These are phyloP conservation scores for Zalerion maritima DNA, from an alignment of 495 filamentous ascomycete species.

Conservation along the genomic window DNA sequence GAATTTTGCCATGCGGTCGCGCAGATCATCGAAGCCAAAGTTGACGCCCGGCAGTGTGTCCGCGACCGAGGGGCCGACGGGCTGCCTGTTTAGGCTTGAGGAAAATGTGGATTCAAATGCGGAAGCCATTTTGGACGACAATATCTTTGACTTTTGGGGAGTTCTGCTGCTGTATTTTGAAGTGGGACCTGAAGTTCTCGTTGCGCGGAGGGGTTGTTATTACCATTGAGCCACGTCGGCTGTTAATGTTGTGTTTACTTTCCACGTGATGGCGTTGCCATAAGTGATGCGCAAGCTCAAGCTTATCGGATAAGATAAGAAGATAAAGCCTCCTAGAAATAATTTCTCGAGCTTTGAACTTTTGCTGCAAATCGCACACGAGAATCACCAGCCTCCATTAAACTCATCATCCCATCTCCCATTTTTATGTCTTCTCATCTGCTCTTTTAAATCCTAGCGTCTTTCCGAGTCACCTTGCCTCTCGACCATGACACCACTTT, in stretches of 20 bases:
- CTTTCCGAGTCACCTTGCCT: too few species aligned
- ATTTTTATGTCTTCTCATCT: too few species aligned
- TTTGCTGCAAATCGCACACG: too few species aligned
- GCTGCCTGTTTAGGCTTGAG: conserved; percentile 54
- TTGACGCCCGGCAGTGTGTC: conserved; percentile 80
- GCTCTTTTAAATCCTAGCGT: too few species aligned
- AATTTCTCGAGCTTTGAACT: too few species aligned
- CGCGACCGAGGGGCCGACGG: conserved; percentile 37
- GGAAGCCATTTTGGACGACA: conserved; percentile 39
- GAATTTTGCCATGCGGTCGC: conserved; percentile 88
- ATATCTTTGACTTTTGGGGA: conserved; percentile 3
- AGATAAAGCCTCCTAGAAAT: too few species aligned
- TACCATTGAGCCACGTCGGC: background rate
- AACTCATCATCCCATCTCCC: too few species aligned
- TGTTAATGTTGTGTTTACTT: conserved; percentile 1
- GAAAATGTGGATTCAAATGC: conserved; percentile 66
- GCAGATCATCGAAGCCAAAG: conserved; percentile 92
- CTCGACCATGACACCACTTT: too few species aligned
- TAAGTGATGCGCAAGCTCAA: conserved; percentile 1
- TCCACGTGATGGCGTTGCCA: background rate
- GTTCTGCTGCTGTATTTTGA: conserved; percentile 5
- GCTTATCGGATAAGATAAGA: background rate
- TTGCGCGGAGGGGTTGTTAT: background rate
- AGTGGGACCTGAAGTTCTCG: conserved; percentile 1
- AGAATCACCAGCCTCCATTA: too few species aligned